Evolutionary conservation across 108 stramenopile genomes (phyloP), one percentile per base, ranked within the genome.

Genomic region (Skeletonema marinoi): DNA sequence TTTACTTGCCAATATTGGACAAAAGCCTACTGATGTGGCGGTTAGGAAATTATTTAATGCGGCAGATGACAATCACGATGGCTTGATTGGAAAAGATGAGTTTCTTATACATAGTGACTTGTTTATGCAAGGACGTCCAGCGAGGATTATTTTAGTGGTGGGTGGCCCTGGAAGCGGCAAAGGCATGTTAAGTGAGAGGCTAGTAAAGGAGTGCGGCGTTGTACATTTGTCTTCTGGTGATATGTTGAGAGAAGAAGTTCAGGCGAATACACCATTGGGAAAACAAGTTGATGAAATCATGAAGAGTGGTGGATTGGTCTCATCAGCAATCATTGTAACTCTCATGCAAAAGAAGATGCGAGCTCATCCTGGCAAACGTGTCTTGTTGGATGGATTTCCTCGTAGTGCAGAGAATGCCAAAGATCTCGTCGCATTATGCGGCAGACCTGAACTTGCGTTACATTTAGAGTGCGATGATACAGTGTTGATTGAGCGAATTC

Each of bases 161-260:
- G 98, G 98, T 14, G 97, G 95, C 14, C 98, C 98, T 2, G 98
- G 98, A 21, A 88, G 91, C 29, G 98, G 98, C 12, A 99, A 99
- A 74, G 98, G 98, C 32, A 71, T 98, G 31, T 75, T 96, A 25
- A 88, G 86, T 36, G 80, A 87, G 33, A 68, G 91, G 39, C 71
- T 98, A 10, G 85, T 80, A n/a, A 77, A 90, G 70, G 90, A 93
- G 70, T 93, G 93, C 64, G 94, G 95, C 48, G 91, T 97, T 0
- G 96, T 97, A 2, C 98, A 99, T 82, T 83, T 99, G 48, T 89
- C 88, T 6, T 92, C 91, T 48, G 98, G 98, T 33, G 96, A 98
- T 71, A 87, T 99, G 78, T 75, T 99, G 35, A 87, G 98, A 68
- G 89, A 87, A 30, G 98, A 98, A 75, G 98, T 98, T 0, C 73